Evolutionary conservation across 2,329 filamentous ascomycete genomes (phyloP), one percentile per base, ranked within the genome.

Genomic region (Hymenoscyphus fraxineus): DNA sequence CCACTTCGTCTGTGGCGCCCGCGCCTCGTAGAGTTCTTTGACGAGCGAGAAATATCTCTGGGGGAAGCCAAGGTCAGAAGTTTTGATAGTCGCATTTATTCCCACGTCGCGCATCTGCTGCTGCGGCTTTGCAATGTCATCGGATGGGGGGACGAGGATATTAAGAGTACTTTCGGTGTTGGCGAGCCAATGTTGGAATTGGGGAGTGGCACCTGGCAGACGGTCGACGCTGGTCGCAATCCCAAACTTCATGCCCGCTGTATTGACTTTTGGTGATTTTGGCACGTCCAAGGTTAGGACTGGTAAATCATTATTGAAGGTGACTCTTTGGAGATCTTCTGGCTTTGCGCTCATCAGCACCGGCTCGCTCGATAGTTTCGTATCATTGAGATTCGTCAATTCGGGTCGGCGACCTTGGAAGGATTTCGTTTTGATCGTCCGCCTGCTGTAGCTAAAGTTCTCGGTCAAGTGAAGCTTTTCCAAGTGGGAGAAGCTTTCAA

Each of bases 121-220:
- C 62, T 73, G 62, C 3, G 67, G 13, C n/a, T 35, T 39, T 3
- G 63, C 16, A 13, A 59, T 66, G 9, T 68, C 64, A 39, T 63
- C 44, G 12, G 69, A 61, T 4, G 59, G 47, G 10, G 66, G 61
- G 6, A 70, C 62, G 31, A 72, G 58, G 39, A 73, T 66, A 22
- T 70, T 65, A 0, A 73, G 59, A 51, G 63, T 64, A 12, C 63
- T 59, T 3, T 60, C 62, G 12, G 68, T 66, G 22, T 65, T 35
- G 6, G 67, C 44, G 2, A 73, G 68, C 72, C 71, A 73, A 62
- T 72, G 72, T n/a, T 62, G 31, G 1, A 73, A 47, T 47, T 72
- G 68, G 1, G 67, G 61, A 16, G 70, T 59, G 1, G 70, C 67
- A 12, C 69, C 65, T 13, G 62, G 60, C 16, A 73, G 64, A 19